phyloP scores from a whole-genome alignment of 768 basidiomycete species.

The Suillus plorans region DNA sequence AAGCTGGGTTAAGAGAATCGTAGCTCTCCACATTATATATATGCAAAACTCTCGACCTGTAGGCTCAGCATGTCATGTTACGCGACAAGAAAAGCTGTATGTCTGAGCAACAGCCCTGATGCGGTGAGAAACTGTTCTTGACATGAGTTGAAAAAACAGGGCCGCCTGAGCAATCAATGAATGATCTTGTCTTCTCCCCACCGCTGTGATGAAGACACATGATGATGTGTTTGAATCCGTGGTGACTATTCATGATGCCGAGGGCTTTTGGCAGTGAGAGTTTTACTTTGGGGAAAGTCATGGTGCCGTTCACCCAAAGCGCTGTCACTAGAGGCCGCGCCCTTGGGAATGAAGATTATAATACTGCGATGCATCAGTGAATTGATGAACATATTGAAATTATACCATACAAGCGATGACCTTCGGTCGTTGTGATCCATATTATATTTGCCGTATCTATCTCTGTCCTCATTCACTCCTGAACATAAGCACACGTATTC shows the following conservation, averaged over 20 bases:
- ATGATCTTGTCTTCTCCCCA: background rate
- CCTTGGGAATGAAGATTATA: background rate
- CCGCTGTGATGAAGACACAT: background rate
- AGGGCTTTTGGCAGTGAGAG: background rate
- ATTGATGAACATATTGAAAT: too few relatives aligned
- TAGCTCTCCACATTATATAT: background rate
- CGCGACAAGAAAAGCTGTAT: background rate
- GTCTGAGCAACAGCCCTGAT: background rate
- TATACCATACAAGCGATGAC: too few relatives aligned
- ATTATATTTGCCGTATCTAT: too few relatives aligned
- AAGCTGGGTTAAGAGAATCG: slow-evolving; percentile 7
- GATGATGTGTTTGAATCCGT: background rate
- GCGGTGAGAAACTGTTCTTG: slow-evolving; percentile 7
- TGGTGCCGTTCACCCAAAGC: background rate
- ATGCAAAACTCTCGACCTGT: background rate
- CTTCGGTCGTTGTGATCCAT: too few relatives aligned
- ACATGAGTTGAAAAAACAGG: background rate
- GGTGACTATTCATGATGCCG: background rate
- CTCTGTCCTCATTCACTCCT: too few relatives aligned
- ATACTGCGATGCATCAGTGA: too few relatives aligned
- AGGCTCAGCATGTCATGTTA: too few relatives aligned
- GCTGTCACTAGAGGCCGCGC: background rate
- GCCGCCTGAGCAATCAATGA: background rate
- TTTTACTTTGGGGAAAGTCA: background rate
- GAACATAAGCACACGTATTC: too few relatives aligned